Base-by-base conservation (phyloP, 129 eudicot genomes). In the Solidago caesia region DNA sequence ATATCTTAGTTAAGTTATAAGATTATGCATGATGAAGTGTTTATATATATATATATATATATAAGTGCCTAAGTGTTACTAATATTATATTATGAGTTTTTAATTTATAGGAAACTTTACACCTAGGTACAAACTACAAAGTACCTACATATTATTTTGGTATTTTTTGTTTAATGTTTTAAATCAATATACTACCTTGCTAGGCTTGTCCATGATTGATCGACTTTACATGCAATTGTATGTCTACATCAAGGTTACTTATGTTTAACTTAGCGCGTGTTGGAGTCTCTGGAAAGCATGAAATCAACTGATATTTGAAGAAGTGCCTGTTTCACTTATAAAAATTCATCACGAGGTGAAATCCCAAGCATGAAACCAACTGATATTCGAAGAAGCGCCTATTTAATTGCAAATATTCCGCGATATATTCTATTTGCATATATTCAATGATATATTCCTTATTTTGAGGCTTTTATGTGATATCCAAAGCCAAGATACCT, bases 1-100 rank as follows among this genome's bases (percentile, higher is more conserved):
- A 9, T 67, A 2, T 77, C 27, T 10, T 70, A 68, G 64, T 15
- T 15, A 64, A 44, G 82, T 72, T 64, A 3, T 72, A 44, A 56
- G 68, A 53, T 56, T 72, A 58, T 4, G 61, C 75, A 42, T 46
- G 29, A 71, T 79, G 71, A 72, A 44, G 60, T 44, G 44, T 27
- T 7, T 64, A 45, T 67, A 67, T 67, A 21, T 33, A 33, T 33
- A 33, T 27, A 2, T 64, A 45, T 67, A 67, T 67, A 21, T 33
- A 33, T 33, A 33, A 33, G 39, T 33, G 39, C 39, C 3, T 33
- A 33, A 21, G 21, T 33, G 13, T 26, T 15, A 10, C 39, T 59
- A 59, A 21, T 21, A 13, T 53, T 11, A 11, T 58, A 58, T 58
- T 6, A 58, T 58, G 64, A 11, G 64, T 25, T 4, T 15, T 60